These are phyloP conservation scores for Phaffia australis DNA, from an alignment of 768 basidiomycete species.

Conservation along the genomic window DNA sequence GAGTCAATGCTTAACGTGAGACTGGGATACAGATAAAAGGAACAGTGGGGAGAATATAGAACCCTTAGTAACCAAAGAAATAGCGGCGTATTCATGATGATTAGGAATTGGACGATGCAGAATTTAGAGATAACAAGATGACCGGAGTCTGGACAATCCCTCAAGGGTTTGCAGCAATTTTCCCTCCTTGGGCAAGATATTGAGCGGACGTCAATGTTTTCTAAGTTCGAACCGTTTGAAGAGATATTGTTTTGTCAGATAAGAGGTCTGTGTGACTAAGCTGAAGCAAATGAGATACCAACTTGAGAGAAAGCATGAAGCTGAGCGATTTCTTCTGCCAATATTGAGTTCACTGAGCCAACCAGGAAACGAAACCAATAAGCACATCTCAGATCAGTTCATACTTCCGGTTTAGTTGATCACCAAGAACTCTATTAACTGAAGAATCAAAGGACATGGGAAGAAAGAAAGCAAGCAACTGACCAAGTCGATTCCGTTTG, in stretches of 20 bases:
- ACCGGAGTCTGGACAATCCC: neutral
- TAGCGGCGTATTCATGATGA: no score
- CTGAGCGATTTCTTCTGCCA: constrained; percentile 23
- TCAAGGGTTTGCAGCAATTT: constrained; percentile 19
- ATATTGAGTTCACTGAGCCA: constrained; percentile 21
- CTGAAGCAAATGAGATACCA: neutral
- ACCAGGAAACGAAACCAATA: neutral
- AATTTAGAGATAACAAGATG: neutral
- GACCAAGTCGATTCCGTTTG: constrained; percentile 24
- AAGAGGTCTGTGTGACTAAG: neutral
- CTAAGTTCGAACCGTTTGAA: neutral
- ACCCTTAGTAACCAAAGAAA: no score
- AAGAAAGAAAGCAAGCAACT: neutral
- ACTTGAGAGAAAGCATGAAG: constrained; percentile 26
- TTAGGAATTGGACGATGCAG: no score
- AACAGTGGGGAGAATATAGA: no score
- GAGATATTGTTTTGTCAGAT: neutral
- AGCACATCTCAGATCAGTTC: neutral
- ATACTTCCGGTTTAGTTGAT: no score
- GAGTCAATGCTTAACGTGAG: neutral
- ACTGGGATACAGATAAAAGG: neutral
- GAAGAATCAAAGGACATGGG: no score
- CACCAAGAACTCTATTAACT: no score
- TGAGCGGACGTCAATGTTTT: constrained; percentile 24
- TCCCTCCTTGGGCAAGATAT: constrained; percentile 20